Conservation (phyloP, 768 basidiomycete species). For the Kwoniella newhampshirensis region DNA sequence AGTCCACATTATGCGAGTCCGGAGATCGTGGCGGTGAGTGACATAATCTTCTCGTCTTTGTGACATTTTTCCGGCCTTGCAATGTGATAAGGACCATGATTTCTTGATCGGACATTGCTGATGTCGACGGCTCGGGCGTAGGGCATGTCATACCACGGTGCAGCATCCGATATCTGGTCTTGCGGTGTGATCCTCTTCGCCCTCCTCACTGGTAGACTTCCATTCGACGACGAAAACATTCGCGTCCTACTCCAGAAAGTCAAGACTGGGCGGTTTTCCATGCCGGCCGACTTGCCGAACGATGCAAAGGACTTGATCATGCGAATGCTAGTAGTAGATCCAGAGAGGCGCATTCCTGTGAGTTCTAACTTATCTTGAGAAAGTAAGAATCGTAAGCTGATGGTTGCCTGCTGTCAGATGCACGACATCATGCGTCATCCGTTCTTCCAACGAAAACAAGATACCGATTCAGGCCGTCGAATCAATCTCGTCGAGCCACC, state of each 20-base stretch:
- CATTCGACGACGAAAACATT: conserved; percentile 86
- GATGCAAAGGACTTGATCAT: conserved; percentile 78
- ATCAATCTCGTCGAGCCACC: conserved; percentile 60
- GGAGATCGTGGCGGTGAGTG: conserved; percentile 75
- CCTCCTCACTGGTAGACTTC: conserved; percentile 82
- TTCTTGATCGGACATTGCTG: too few species aligned
- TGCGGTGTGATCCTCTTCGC: conserved; percentile 92
- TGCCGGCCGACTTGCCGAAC: conserved; percentile 77
- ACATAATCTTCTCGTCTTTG: neutral
- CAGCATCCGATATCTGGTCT: conserved; percentile 93
- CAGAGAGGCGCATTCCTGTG: conserved; percentile 75
- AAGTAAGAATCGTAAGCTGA: too few species aligned
- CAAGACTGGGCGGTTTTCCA: conserved; percentile 77
- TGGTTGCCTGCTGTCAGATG: conserved; percentile 63
- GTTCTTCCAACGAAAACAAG: conserved; percentile 64
- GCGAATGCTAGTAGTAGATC: conserved; percentile 86
- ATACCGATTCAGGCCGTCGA: conserved; percentile 30
- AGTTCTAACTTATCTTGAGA: conserved; percentile 42
- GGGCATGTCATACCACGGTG: conserved; percentile 82
- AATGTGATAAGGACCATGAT: neutral
- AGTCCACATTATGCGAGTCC: conserved; percentile 96
- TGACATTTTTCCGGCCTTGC: neutral
- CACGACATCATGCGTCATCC: conserved; percentile 81
- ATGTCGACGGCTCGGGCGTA: conserved; percentile 24
- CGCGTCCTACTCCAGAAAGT: conserved; percentile 73